Base-by-base conservation (phyloP, 2,329 filamentous ascomycete species). In the Pochonia chlamydosporia region DNA sequence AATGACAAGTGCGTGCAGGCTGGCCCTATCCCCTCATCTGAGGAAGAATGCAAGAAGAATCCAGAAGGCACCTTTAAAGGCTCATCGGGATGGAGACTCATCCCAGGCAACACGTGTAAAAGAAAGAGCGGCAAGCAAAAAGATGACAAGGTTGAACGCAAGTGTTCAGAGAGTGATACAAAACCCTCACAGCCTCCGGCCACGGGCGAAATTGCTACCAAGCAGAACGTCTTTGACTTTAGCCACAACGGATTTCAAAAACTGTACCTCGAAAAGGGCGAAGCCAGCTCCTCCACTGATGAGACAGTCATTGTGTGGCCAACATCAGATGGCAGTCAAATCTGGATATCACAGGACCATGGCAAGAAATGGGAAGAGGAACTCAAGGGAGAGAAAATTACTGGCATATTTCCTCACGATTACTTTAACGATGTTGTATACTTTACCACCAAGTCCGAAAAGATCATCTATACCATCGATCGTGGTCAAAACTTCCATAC, bases 21-120 rank as follows among this genome's bases (percentile, higher is more conserved):
- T 23, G 82, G 80, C 0, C 71, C 78, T 3, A 64, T 95, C 37
- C 63, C 73, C 3, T 71, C 82, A 2, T 90, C 91, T 0, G 77
- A 87, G 40, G 88, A 81, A 7, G 77, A 79, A 24, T 99, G 93
- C 66, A 81, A 86, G 60, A 64, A 71, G 3, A 72, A 71, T 30
- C 73, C 78, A 3, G 79, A 84, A 8, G 85, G 85, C 49, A 89
- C 74, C 2, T 99, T 90, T 68, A 83, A 78, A 66, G 93, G 89
- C 11, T 87, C 86, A 3, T 96, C 91, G 25, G 93, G 93, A 23
- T 99, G 89, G 80, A 84, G 92, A 49, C 76, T 92, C 56, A 97
- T 99, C 50, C 92, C 93, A 1, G 88, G 87, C 23, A 85, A 92
- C 63, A 78, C 78, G 21, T 92, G 88, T 66, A 78, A 81, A 55